Evolutionary conservation across 2,329 filamentous ascomycete genomes (phyloP).

Genomic region (Hymenoscyphus repandus): DNA sequence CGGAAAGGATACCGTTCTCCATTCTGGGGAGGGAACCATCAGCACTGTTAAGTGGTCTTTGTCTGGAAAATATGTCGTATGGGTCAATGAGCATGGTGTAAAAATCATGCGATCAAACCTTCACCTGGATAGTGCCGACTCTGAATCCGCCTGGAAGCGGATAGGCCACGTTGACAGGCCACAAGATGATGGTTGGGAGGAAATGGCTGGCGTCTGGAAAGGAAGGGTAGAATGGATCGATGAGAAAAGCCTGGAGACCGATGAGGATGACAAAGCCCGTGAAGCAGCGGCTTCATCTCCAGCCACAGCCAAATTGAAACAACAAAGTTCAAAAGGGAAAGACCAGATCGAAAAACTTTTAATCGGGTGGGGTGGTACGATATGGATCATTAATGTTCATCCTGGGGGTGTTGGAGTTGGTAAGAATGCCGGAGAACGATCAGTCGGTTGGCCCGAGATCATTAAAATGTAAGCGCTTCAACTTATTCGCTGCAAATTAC

Average conservation of each 20-base stretch:
- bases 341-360: constrained; percentile 69
- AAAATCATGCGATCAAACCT: constrained; percentile 94
- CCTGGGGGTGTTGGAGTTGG: constrained; percentile 64
- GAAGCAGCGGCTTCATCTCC: constrained; percentile 34
- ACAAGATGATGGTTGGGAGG: constrained; percentile 82
- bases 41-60: constrained; percentile 92
- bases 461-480: constrained; percentile 75
- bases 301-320: constrained; percentile 42
- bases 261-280: constrained; percentile 48
- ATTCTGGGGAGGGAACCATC: constrained; percentile 88
- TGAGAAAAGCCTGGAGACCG: constrained; percentile 68
- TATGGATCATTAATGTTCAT: constrained; percentile 92
- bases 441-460: constrained; percentile 79
- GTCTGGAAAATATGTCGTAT: constrained; percentile 86
- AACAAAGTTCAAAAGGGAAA: constrained; percentile 43
- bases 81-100: constrained; percentile 95
- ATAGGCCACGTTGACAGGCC: constrained; percentile 90
- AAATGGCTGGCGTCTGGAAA: constrained; percentile 96
- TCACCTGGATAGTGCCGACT: constrained; percentile 68
- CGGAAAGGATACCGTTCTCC: constrained; percentile 80
- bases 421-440: constrained; percentile 63
- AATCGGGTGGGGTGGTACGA: constrained; percentile 91
- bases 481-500: constrained; percentile 4
- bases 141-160: constrained; percentile 86
- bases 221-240: constrained; percentile 91